Evolutionary conservation across 345 rosid genomes (phyloP), one percentile per base, ranked within the genome.

Genomic region (Eucalyptus pauciflora): DNA sequence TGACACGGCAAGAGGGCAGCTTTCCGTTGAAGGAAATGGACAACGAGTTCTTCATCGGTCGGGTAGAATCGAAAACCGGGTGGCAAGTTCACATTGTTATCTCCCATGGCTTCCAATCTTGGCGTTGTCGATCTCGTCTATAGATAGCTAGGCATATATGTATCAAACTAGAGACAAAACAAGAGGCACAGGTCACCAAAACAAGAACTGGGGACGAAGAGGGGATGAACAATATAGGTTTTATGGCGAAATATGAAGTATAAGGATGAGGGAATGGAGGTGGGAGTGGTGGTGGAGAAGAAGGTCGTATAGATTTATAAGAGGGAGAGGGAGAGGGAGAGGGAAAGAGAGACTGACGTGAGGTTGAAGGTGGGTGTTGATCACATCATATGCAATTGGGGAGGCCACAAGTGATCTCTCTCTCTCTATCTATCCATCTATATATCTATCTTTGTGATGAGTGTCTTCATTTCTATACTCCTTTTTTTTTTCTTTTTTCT

Each of bases 11-110:
- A 89, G 90, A 96, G 97, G 52, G 98, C 85, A 16, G 96, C 95
- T 89, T 94, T 98, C 3, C 99, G 97, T 60, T 96, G 99, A 86
- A 98, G 99, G 92, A 98, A 98, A 92, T 96, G 99, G 89, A 96
- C 97, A 2, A 97, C 94, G 10, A 98, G 99, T 91, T 98, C 98
- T 91, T 98, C 99, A 12, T 98, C 99, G 1, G 98, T 96, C 0
- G 99, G 99, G 86, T 88, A 92, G 83, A 96, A 98, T 89, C 98
- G 94, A 90, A 98, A 98, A 3, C 99, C 99, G 6, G 99, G 99
- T 3, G 99, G 99, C 16, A 98, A 95, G 91, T 95, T 94, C 86
- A 86, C 91, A 85, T 87, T 91, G 87, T 71, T 81, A 46, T 94
- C 94, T 79, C 89, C 95, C 97, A 95, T 95, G 29, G 48, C 48